Conservation (phyloP, 2,329 filamentous ascomycete genomes). For the Fusarium austroafricanum region DNA sequence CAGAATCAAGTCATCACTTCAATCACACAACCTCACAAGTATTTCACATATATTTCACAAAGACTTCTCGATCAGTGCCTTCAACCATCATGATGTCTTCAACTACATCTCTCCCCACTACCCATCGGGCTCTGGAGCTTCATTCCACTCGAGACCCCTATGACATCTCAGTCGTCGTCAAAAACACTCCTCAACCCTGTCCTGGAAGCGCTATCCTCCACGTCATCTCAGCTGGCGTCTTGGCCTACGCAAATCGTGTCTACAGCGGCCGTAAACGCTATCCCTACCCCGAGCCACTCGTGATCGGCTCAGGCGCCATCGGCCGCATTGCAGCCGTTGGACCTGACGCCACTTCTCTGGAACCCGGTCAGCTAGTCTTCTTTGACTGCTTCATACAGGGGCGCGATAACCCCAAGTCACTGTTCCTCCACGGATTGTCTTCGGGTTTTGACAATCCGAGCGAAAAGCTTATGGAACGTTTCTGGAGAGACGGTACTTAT, state of each 20-base stretch:
- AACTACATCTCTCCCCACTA: neutral
- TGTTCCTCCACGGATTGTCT: neutral
- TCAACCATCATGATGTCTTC: neutral
- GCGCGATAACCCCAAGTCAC: neutral
- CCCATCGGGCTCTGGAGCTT: neutral
- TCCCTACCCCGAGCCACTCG: constrained; percentile 2
- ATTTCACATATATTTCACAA: too few relatives aligned
- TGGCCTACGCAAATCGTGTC: constrained; percentile 4
- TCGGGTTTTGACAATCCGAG: neutral
- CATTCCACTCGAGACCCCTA: constrained; percentile 1
- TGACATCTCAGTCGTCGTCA: neutral
- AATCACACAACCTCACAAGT: too few relatives aligned
- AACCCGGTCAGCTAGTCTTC: neutral
- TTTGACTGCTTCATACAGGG: constrained; percentile 8
- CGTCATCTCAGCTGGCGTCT: neutral
- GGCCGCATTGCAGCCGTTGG: neutral
- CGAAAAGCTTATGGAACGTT: neutral
- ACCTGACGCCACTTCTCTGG: neutral
- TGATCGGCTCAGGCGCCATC: constrained; percentile 1
- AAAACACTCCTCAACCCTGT: neutral
- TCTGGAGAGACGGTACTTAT: neutral
- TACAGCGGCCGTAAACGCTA: neutral
- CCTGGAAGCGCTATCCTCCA: neutral
- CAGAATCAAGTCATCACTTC: too few relatives aligned
- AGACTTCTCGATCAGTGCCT: too few relatives aligned